Base-by-base conservation (phyloP, 2,329 filamentous ascomycete genomes). In the Penicillium occitanis region DNA sequence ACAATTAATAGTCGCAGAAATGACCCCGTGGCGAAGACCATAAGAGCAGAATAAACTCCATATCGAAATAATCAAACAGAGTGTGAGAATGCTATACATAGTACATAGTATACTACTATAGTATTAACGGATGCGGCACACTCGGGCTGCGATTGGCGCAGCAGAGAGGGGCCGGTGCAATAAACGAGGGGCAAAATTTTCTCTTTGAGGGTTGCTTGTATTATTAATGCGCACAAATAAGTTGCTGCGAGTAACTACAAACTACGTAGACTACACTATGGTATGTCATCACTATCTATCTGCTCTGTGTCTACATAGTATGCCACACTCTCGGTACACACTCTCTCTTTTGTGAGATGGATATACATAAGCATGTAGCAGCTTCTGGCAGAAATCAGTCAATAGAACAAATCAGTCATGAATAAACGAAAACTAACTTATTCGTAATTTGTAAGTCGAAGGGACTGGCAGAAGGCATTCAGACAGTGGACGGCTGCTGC, bases 151-250 rank as follows among this genome's bases (percentile, higher is more conserved):
- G 53, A 57, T 57, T 57, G 53, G 53, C 53, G n/a, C 33, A 57
- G 8, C 11, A 5, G 14, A 14, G 33, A 40, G 48, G 51, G 51
- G 51, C 51, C 51, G 33, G 3, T 14, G 53, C 17, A 57, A 37
- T 60, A 60, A 19, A 60, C 57, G 57, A 60, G 57, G 57, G 57
- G 57, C 57, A 60, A 60, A 60, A 44, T 60, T 60, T 60, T 60
- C 22, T 42, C 57, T 46, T 8, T 25, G 53, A 46, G 35, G 14
- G 22, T 58, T 33, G 48, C 11, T 37, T 58, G 55, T 19, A 57
- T 57, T 57, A 57, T 37, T 57, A 57, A 57, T 57, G 53, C 30
- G 53, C 53, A 57, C 53, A 57, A 57, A 57, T 37, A 35, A 17
- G 19, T 25, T 19, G 22, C 46, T 25, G 30, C 30, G 30, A 33